Percentiles rank a stretch among this genome's conserved stretches.
Evolutionary conservation across 805 yeast genomes (phyloP).

Genomic region (Diddensiella santjacobensis): DNA sequence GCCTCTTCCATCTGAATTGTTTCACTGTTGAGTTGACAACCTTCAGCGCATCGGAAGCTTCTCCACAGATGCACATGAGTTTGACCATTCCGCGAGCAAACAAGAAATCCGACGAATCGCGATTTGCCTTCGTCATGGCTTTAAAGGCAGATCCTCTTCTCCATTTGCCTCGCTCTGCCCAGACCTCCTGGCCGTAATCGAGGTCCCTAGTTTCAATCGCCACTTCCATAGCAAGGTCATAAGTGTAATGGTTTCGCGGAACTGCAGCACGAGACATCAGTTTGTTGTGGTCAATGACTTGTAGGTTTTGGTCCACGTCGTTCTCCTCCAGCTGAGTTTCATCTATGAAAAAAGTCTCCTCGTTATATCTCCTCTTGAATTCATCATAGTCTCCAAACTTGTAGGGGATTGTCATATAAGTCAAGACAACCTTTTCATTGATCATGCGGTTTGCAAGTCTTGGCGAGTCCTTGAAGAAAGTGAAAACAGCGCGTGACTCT

Average conservation of each 20-base stretch:
- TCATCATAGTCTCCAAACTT: conserved; percentile 36
- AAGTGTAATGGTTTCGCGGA: conserved; percentile 47
- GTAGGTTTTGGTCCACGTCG: conserved; percentile 8
- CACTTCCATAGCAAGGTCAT: conserved; percentile 61
- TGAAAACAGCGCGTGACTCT: conserved; percentile 78
- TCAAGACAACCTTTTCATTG: conserved; percentile 42
- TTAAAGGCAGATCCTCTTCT: conserved; percentile 56
- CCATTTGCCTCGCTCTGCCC: conserved; percentile 77
- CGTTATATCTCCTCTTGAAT: conserved; percentile 36
- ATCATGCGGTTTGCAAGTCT: conserved; percentile 31
- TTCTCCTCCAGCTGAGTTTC: conserved; percentile 23
- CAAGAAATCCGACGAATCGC: conserved; percentile 51
- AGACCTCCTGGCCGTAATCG: conserved; percentile 58
- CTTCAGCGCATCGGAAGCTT: conserved; percentile 65
- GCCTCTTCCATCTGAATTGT: conserved; percentile 65
- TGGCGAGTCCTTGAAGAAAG: conserved; percentile 47
- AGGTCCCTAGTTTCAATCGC: conserved; percentile 54
- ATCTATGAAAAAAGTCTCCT: conserved; percentile 34
- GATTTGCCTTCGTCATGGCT: conserved; percentile 33
- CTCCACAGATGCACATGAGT: conserved; percentile 51
- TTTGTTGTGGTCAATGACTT: conserved; percentile 9
- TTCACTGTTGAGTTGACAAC: conserved; percentile 63
- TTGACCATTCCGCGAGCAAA: conserved; percentile 73
- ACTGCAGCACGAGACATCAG: conserved; percentile 19
- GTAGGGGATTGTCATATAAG: conserved; percentile 49